Base-by-base conservation (phyloP, 306 rosid genomes). In the Prunus dulcis region DNA sequence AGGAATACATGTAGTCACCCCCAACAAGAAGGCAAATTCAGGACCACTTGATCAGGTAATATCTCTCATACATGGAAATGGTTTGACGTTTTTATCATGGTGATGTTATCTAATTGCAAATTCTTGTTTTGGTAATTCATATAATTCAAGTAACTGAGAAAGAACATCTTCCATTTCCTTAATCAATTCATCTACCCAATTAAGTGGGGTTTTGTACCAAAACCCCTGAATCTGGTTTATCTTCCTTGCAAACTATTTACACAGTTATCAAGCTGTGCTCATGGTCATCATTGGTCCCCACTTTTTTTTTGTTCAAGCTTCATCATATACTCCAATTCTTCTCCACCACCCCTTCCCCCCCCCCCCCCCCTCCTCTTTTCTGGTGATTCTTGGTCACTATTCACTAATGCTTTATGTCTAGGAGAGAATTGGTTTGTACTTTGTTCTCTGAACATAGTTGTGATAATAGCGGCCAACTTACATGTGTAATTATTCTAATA, bases 11-110 rank as follows among this genome's bases (percentile, higher is more conserved):
- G 95, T 95, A 68, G 83, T 95, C 78, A 95, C 99, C 80, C 99
- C 97, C 62, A 95, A 95, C 78, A 95, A 95, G 83, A 95, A 89
- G 85, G 97, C 99, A 22, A 95, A 92, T 82, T 95, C 99, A 30
- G 99, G 99, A 72, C 99, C 97, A 38, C 93, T 95, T 79, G 93
- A 95, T 86, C 97, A 92, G 93, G 99, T 95, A 81, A 72, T 64
- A 11, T 53, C 47, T 65, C 9, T 19, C 27, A 25, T 17, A 32
- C 18, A 5, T 41, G 67, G 25, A 11, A 30, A 55, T 41, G 6
- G 2, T 67, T 20, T 47, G 13, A 47, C n/a, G 14, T 49, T 50
- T 12, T 47, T 50, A 3, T 25, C 2, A 47, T 18, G 73, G 20
- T 27, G 45, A 69, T 49, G 19, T 14, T 49, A 49, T 28, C 15